Percentiles rank a stretch among this genome's conserved stretches.
phyloP scores from a whole-genome alignment of 768 basidiomycete genomes.

The Austroboletus eburneus region DNA sequence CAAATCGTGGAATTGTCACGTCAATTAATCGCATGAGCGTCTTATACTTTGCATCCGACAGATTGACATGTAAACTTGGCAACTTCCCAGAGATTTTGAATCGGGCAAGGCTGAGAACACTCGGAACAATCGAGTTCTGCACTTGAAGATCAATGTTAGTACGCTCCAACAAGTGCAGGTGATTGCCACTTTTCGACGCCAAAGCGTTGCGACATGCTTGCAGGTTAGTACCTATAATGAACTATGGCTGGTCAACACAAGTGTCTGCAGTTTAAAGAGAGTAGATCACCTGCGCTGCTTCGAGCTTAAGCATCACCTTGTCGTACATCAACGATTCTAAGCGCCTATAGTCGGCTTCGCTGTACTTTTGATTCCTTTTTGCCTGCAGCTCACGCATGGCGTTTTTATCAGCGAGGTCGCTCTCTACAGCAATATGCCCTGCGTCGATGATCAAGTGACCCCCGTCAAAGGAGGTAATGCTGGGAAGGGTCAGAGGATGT shows the following conservation, averaged over 20 bases:
- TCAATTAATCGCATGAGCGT: constrained; percentile 90
- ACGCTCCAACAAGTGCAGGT: constrained; percentile 86
- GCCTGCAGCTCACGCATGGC: constrained; percentile 71
- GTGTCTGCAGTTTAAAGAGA: background rate
- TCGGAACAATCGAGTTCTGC: constrained; percentile 90
- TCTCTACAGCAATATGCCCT: constrained; percentile 92
- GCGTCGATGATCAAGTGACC: constrained; percentile 92
- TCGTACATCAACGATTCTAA: constrained; percentile 97
- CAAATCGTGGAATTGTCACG: constrained; percentile 82
- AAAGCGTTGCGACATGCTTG: constrained; percentile 80
- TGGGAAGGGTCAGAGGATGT: constrained; percentile 30
- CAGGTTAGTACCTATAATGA: constrained; percentile 83
- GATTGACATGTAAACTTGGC: constrained; percentile 83
- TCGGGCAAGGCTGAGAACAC: constrained; percentile 72
- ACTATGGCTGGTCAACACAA: constrained; percentile 43
- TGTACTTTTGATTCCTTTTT: constrained; percentile 82
- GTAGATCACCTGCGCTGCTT: constrained; percentile 79
- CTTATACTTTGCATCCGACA: constrained; percentile 89
- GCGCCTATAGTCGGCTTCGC: constrained; percentile 78
- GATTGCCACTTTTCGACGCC: constrained; percentile 47
- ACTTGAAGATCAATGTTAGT: constrained; percentile 87
- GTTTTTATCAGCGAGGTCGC: constrained; percentile 82
- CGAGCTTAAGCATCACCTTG: constrained; percentile 72
- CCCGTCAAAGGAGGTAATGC: constrained; percentile 71
- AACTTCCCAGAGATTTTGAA: constrained; percentile 90